Base-by-base conservation (phyloP, 768 basidiomycete genomes). In the Hortiboletus flavorubellus region DNA sequence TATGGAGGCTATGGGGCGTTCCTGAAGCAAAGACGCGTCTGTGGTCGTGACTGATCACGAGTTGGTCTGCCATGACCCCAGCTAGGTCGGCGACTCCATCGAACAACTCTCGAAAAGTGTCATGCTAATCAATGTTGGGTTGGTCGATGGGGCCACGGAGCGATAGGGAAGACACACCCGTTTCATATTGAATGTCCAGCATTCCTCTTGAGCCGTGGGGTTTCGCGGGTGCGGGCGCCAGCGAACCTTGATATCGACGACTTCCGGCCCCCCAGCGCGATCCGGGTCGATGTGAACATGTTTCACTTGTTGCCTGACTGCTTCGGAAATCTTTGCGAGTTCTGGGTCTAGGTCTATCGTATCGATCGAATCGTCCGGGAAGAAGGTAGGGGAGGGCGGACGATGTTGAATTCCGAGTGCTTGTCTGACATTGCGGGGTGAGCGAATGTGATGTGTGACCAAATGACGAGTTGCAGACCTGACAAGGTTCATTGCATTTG, bases 171-270 rank as follows among this genome's bases (percentile, higher is more conserved):
- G 30, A 64, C 78, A 29, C 57, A 87, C 89, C 66, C 82, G 77
- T 59, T 78, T 80, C 61, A 87, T 78, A 60, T 74, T 78, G 65
- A 86, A 87, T 3, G 67, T 67, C 79, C 80, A 84, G 6, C 67
- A 61, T 26, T 75, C 61, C 26, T 74, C 65, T 56, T 72, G 67
- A 3, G 74, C 79, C 10, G 64, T 61, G 30, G 68, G 47, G 50
- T 84, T 73, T 37, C 75, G 67, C 6, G 89, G 89, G 71, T 91
- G 89, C 6, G 80, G 80, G 34, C 73, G 74, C 87, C 88, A 91
- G 46, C 72, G 77, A 12, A 91, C 83, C 38, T 70, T 77, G 41
- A 91, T 69, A 18, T 69, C 70, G 16, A 90, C 77, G 55, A 64
- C 35, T 61, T 73, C 62, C 26, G 71, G 63, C 34, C 76, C 65